phyloP scores from a whole-genome alignment of 495 filamentous ascomycete species.

The Penicillium coprophilum region DNA sequence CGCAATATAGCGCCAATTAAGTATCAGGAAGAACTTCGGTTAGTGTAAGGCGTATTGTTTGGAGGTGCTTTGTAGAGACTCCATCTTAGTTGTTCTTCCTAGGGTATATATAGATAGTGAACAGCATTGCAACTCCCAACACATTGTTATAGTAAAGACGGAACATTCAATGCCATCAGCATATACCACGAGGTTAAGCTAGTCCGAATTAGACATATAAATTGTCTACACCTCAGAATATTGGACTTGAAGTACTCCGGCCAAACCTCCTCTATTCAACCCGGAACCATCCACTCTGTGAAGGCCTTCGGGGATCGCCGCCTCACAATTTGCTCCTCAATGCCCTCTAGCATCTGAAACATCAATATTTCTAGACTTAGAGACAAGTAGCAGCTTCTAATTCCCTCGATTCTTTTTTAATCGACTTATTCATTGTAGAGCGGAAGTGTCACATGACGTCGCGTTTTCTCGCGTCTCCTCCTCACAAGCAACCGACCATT shows the following conservation, averaged over 20 bases:
- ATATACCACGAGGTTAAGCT: background rate
- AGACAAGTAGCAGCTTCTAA: background rate
- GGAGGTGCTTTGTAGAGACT: background rate
- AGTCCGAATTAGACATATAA: background rate
- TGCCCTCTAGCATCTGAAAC: background rate
- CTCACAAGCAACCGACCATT: background rate
- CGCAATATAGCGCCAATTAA: background rate
- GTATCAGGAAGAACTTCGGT: background rate
- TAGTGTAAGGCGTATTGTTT: background rate
- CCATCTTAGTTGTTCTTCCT: background rate
- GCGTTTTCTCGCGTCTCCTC: slow-evolving; percentile 27
- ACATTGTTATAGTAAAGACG: too few species aligned
- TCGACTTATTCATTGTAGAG: background rate
- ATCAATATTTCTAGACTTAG: background rate
- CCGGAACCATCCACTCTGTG: background rate
- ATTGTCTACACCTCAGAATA: background rate
- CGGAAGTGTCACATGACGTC: slow-evolving; percentile 33
- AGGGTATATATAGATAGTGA: background rate
- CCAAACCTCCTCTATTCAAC: background rate
- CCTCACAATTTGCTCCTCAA: background rate
- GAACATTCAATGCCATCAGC: background rate
- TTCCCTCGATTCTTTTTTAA: background rate
- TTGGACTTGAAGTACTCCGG: background rate
- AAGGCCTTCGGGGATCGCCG: background rate
- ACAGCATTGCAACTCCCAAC: too few species aligned